A percentile compares a stretch with the other conserved stretches of the same genome.
Evolutionary conservation across 179 eudicot genomes (phyloP).

Genomic region (Carnegiea gigantea): DNA sequence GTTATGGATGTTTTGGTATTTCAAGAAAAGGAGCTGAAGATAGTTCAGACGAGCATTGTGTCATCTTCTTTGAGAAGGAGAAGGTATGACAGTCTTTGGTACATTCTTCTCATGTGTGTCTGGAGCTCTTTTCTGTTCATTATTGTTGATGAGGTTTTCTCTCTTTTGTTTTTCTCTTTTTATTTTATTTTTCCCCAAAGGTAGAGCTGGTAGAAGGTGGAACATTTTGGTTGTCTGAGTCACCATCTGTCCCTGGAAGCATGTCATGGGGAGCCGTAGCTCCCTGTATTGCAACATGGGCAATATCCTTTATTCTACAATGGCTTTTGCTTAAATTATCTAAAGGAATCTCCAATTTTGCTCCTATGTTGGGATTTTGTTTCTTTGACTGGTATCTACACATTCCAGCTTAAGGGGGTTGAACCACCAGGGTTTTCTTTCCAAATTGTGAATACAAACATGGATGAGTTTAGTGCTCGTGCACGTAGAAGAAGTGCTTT

Average conservation of each 20-base stretch:
- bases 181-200: slow-evolving; percentile 36
- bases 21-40: slow-evolving; percentile 94
- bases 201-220: slow-evolving; percentile 96
- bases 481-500: slow-evolving; percentile 97
- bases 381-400: slow-evolving; percentile 80
- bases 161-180: slow-evolving; percentile 3
- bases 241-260: slow-evolving; percentile 97
- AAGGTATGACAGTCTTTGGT: slow-evolving; percentile 46
- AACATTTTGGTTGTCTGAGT: slow-evolving; percentile 97
- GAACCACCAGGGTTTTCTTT: slow-evolving; percentile 98
- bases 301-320: slow-evolving; percentile 63
- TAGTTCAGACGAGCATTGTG: slow-evolving; percentile 77
- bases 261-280: slow-evolving; percentile 85
- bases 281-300: slow-evolving; percentile 95
- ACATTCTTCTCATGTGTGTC: not conserved
- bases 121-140: not conserved
- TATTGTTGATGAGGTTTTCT: not conserved
- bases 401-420: slow-evolving; percentile 91
- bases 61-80: slow-evolving; percentile 87
- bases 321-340: not conserved
- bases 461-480: slow-evolving; percentile 90
- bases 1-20: slow-evolving; percentile 86
- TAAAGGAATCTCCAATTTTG: not conserved
- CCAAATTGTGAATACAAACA: slow-evolving; percentile 88
- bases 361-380: slow-evolving; percentile 17